Evolutionary conservation across 805 yeast genomes (phyloP).

Genomic region (Spencermartinsiella europaea): DNA sequence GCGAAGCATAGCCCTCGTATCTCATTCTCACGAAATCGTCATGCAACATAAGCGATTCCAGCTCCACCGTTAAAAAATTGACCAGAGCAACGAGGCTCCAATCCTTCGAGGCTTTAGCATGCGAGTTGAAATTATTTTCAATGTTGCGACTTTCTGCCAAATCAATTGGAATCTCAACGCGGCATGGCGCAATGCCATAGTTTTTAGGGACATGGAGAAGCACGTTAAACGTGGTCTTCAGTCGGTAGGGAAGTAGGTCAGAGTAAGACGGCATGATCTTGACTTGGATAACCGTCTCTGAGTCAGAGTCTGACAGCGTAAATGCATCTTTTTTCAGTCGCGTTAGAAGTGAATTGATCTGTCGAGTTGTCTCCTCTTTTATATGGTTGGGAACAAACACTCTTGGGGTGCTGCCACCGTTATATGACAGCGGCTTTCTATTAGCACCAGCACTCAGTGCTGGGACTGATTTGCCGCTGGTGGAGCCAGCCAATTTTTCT

Average conservation of each 20-base stretch:
- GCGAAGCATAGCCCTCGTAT: not conserved
- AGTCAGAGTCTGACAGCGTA: conserved; percentile 5
- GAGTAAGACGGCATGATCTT: conserved; percentile 14
- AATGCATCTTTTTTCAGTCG: conserved; percentile 13
- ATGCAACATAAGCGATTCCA: conserved; percentile 16
- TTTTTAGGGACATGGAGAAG: conserved; percentile 18
- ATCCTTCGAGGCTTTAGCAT: conserved; percentile 13
- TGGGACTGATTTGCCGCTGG: not conserved
- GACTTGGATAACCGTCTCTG: conserved; percentile 8
- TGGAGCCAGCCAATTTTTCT: not conserved
- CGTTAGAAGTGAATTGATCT: conserved; percentile 16
- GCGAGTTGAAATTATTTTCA: conserved; percentile 21
- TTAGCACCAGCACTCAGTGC: not conserved
- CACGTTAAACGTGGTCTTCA: conserved; percentile 12
- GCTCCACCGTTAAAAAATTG: conserved; percentile 17
- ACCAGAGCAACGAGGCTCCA: conserved; percentile 21
- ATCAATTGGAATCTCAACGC: conserved; percentile 14
- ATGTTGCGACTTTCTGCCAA: conserved; percentile 17
- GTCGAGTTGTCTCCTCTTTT: conserved; percentile 16
- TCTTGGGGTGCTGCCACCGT: conserved; percentile 1
- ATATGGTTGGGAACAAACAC: conserved; percentile 19
- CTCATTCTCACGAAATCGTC: not conserved
- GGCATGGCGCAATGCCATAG: conserved; percentile 18
- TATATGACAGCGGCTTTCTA: conserved; percentile 1
- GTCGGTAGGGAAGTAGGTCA: conserved; percentile 17